Evolutionary conservation across 2,329 filamentous ascomycete genomes (phyloP).

Genomic region (Polychaeton citri): DNA sequence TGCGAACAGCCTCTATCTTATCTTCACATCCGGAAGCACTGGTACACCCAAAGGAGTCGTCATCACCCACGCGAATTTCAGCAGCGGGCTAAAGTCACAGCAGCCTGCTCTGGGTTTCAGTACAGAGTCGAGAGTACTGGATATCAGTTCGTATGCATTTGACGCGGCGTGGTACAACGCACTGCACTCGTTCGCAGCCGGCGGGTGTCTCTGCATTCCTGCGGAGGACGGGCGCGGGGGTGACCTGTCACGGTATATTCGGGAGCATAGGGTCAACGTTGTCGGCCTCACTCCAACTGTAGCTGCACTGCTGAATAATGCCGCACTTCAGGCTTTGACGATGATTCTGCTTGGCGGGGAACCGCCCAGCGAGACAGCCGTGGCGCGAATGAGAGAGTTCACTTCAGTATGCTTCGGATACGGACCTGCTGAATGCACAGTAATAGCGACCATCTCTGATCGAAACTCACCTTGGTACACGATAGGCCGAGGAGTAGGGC

Average conservation of each 20-base stretch:
- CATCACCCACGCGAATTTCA: constrained; percentile 4
- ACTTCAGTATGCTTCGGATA: constrained; percentile 33
- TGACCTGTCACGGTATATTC: constrained; percentile 30
- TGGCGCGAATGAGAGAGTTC: constrained; percentile 30
- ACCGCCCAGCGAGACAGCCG: constrained; percentile 24
- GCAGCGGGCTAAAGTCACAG: constrained; percentile 2
- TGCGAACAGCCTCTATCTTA: constrained; percentile 6
- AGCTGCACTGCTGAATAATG: constrained; percentile 26
- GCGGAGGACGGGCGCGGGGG: constrained; percentile 33
- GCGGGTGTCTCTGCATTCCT: constrained; percentile 36
- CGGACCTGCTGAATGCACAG: constrained; percentile 22
- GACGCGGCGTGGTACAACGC: constrained; percentile 28
- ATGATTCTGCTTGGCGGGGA: constrained; percentile 34
- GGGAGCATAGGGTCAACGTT: constrained; percentile 26
- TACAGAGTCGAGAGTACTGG: constrained; percentile 40
- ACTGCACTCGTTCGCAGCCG: constrained; percentile 25
- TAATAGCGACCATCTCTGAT: not conserved
- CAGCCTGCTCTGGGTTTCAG: constrained; percentile 4
- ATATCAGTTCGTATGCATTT: constrained; percentile 33
- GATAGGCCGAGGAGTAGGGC: constrained; percentile 20
- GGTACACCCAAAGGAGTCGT: constrained; percentile 11
- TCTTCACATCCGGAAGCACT: constrained; percentile 15
- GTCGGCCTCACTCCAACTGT: constrained; percentile 33
- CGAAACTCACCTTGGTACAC: not conserved
- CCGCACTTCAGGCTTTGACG: constrained; percentile 27